Base-by-base conservation (phyloP, 2,329 filamentous ascomycete species). In the Coniochaeta pulveracea region DNA sequence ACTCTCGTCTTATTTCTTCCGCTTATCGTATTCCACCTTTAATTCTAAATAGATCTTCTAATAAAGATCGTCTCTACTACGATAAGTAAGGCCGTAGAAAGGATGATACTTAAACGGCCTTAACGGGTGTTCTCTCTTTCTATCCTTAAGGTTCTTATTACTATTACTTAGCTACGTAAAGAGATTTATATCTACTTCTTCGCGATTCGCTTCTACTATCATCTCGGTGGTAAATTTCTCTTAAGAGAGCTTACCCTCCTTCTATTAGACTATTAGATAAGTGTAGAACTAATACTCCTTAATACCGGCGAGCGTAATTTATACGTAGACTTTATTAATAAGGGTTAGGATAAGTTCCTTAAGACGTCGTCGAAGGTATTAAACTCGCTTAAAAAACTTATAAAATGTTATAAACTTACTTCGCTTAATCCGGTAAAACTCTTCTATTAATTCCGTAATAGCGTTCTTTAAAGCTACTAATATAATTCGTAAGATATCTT, bases 251-350 rank as follows among this genome's bases (percentile, higher is more conserved):
- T 27, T 27, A 4, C 12, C 12, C 10, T 12, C 25, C 11, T 27
- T 27, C 10, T 5, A 4, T 10, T 27, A 27, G 6, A 27, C n/a
- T 27, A 27, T 27, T 8, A 27, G 11, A 14, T 27, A 15, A 15
- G 25, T 27, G 17, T 27, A 27, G n/a, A 27, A 27, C 12, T 12
- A 15, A 10, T 27, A 27, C 12, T 27, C 25, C 25, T 27, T 27
- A 15, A 27, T 27, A 27, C 25, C 17, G 10, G 12, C 25, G 25
- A 27, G 11, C 4, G 11, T 27, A 27, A 27, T 27, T 15, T 15
- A 27, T 4, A 27, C 12, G 12, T 27, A 5, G 10, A 27, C 25
- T 4, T 27, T 15, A 10, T 27, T 15, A 3, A 8, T 8, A 15
- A 27, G 12, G 4, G 4, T 27, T 12, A 15, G 12, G 11, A 27